Percentiles rank a stretch among this genome's conserved stretches.
Evolutionary conservation across 345 rosid species (phyloP).

Genomic region (Corchorus capsularis): DNA sequence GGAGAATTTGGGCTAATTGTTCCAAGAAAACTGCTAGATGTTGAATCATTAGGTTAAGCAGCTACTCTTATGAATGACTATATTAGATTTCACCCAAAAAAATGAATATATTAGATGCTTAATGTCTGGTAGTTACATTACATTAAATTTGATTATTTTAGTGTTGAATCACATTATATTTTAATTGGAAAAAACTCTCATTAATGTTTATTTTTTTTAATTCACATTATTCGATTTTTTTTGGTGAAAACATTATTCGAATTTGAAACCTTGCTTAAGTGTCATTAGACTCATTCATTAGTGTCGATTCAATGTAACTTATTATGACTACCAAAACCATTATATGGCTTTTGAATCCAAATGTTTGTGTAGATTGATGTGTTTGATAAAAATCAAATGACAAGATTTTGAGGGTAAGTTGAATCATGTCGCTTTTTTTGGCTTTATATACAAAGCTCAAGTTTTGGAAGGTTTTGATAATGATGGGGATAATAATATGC

Average conservation of each 20-base stretch:
- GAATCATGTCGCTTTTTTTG: slow-evolving; percentile 1
- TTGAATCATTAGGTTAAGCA: neutral
- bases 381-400: slow-evolving; percentile 19
- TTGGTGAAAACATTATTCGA: too few species aligned
- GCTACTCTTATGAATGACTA: too few species aligned
- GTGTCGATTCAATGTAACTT: too few species aligned
- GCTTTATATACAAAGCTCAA: neutral
- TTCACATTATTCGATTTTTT: too few species aligned
- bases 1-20: slow-evolving; percentile 28
- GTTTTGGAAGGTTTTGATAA: slow-evolving; percentile 1
- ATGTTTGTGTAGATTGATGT: slow-evolving; percentile 10
- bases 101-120: too few species aligned
- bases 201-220: too few species aligned
- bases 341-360: slow-evolving; percentile 11
- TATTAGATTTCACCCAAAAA: too few species aligned
- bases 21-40: neutral
- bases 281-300: too few species aligned
- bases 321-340: too few species aligned
- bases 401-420: slow-evolving; percentile 11
- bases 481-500: neutral
- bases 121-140: too few species aligned
- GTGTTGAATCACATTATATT: neutral
- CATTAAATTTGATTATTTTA: too few species aligned
- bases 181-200: neutral
- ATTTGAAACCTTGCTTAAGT: too few species aligned